A percentile compares a stretch with the other conserved stretches of the same genome.
Evolutionary conservation across 805 yeast species (phyloP).

Genomic region (Maudiozyma barnettii): DNA sequence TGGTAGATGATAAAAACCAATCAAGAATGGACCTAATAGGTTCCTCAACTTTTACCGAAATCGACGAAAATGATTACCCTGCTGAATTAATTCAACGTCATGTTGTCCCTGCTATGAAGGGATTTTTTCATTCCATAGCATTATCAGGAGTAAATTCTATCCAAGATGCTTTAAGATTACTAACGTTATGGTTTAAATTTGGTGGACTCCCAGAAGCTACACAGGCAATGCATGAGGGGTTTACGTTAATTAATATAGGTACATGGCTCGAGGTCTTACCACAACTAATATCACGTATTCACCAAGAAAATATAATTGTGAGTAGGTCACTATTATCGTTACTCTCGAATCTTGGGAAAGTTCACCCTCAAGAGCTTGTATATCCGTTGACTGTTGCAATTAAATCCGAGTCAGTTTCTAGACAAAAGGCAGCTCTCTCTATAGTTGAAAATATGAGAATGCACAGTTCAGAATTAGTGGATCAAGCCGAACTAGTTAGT

Average conservation of each 20-base stretch:
- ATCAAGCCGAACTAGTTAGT: slow-evolving; percentile 90
- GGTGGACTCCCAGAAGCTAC: slow-evolving; percentile 93
- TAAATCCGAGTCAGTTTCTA: slow-evolving; percentile 79
- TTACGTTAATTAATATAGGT: slow-evolving; percentile 78
- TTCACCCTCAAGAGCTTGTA: slow-evolving; percentile 94
- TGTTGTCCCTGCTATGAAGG: slow-evolving; percentile 91
- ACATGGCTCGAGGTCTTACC: slow-evolving; percentile 95
- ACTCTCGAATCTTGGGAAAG: slow-evolving; percentile 79
- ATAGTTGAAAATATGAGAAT: slow-evolving; percentile 87
- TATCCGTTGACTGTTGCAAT: slow-evolving; percentile 94
- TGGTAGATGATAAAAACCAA: background rate
- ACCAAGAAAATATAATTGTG: slow-evolving; percentile 84
- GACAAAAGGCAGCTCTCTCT: slow-evolving; percentile 85
- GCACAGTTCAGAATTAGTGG: slow-evolving; percentile 76
- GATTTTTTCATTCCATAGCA: slow-evolving; percentile 91
- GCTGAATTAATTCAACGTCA: slow-evolving; percentile 66
- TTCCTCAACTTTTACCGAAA: slow-evolving; percentile 21
- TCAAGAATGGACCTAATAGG: slow-evolving; percentile 23
- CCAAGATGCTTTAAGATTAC: slow-evolving; percentile 82
- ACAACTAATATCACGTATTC: slow-evolving; percentile 90
- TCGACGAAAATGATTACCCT: slow-evolving; percentile 26
- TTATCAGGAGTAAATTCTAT: slow-evolving; percentile 77
- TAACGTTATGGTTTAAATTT: slow-evolving; percentile 91
- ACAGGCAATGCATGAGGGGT: slow-evolving; percentile 82
- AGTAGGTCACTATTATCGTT: slow-evolving; percentile 71